Conservation (phyloP, 208 protist species). For the Trypanosoma caninum region DNA sequence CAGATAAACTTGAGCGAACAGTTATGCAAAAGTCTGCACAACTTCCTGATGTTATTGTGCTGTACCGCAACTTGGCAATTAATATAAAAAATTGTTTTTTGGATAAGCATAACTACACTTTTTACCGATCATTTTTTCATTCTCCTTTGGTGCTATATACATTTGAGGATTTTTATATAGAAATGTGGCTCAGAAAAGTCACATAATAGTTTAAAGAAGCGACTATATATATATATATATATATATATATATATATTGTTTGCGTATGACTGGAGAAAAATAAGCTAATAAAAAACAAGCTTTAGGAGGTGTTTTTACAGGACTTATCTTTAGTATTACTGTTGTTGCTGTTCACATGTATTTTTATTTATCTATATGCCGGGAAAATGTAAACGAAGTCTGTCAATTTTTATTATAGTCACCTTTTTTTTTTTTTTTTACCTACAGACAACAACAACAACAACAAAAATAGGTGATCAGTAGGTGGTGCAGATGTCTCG, state of each 20-base stretch:
- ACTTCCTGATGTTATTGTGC: constrained; percentile 54
- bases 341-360: no score
- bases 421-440: constrained; percentile 1
- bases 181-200: constrained; percentile 44
- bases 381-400: no score
- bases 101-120: constrained; percentile 30
- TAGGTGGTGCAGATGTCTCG: background rate
- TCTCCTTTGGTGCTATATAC: constrained; percentile 30
- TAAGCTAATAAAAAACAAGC: no score
- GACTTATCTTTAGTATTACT: no score
- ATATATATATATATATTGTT: no score
- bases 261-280: no score
- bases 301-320: no score
- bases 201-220: background rate
- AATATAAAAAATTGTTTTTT: constrained; percentile 38
- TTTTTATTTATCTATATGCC: no score
- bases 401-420: background rate
- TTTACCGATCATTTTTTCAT: constrained; percentile 41
- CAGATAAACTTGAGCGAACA: constrained; percentile 7
- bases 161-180: constrained; percentile 48
- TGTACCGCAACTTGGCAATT: constrained; percentile 37
- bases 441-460: background rate
- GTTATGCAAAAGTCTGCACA: constrained; percentile 13
- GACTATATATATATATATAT: no score
- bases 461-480: background rate